Evolutionary conservation across 2,329 filamentous ascomycete genomes (phyloP).

Genomic region (Nemania sp.): DNA sequence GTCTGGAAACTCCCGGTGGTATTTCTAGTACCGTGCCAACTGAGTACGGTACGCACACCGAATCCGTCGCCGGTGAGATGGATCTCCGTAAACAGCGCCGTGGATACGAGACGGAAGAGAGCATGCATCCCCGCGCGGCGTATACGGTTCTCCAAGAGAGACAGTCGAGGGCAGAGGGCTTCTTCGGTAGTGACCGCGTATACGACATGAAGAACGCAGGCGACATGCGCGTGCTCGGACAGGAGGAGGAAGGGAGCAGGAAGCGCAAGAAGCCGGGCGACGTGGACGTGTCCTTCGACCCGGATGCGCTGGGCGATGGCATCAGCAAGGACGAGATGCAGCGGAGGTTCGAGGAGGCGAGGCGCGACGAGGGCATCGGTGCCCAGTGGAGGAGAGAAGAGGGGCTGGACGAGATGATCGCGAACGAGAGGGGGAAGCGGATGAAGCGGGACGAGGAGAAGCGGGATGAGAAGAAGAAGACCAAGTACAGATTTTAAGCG

Average conservation of each 20-base stretch:
- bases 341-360: conserved; percentile 77
- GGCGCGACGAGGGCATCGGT: conserved; percentile 66
- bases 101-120: conserved; percentile 87
- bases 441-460: conserved; percentile 86
- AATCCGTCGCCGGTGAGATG: conserved; percentile 81
- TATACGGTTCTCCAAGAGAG: conserved; percentile 91
- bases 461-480: conserved; percentile 64
- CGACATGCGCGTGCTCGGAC: conserved; percentile 74
- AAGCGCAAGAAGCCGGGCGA: conserved; percentile 97
- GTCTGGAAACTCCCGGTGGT: conserved; percentile 80
- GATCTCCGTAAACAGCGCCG: conserved; percentile 85
- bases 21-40: conserved; percentile 80
- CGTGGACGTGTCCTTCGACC: conserved; percentile 88
- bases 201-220: conserved; percentile 76
- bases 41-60: conserved; percentile 72
- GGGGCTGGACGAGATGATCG: conserved; percentile 94
- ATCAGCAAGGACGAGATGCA: conserved; percentile 84
- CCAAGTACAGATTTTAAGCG: conserved; percentile 52
- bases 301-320: conserved; percentile 75
- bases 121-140: conserved; percentile 73
- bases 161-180: conserved; percentile 82
- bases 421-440: conserved; percentile 87
- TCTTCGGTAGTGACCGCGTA: conserved; percentile 92
- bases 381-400: conserved; percentile 79
- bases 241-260: conserved; percentile 71